phyloP scores from a whole-genome alignment of 495 filamentous ascomycete genomes.

The Talaromyces thailandensis region DNA sequence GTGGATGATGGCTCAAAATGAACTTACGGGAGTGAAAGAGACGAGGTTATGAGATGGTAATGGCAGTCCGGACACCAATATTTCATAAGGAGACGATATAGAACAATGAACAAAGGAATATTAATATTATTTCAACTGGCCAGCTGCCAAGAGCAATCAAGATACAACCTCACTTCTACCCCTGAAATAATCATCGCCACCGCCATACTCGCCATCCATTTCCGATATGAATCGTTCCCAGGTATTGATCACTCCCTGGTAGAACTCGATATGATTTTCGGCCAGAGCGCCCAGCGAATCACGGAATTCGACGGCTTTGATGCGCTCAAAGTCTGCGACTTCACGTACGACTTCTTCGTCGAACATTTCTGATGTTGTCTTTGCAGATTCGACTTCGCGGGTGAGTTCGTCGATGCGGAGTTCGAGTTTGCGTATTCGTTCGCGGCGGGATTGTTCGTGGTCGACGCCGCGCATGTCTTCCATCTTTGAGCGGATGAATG shows the following conservation, averaged over 20 bases:
- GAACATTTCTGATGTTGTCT: slow-evolving; percentile 74
- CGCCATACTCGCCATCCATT: slow-evolving; percentile 62
- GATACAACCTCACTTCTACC: slow-evolving; percentile 2
- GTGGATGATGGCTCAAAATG: not conserved
- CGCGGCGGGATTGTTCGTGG: slow-evolving; percentile 81
- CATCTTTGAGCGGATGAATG: slow-evolving; percentile 91
- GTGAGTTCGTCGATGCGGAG: slow-evolving; percentile 85
- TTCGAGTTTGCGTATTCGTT: slow-evolving; percentile 82
- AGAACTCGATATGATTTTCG: slow-evolving; percentile 81
- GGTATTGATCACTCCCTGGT: slow-evolving; percentile 63
- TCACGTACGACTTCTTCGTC: slow-evolving; percentile 92
- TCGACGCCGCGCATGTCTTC: slow-evolving; percentile 96
- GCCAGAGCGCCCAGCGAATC: slow-evolving; percentile 75
- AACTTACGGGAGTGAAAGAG: not conserved
- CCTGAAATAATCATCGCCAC: slow-evolving; percentile 2
- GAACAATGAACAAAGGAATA: not conserved
- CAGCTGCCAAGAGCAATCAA: not conserved
- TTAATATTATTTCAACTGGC: not conserved
- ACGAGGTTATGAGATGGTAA: not conserved
- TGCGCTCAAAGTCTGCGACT: slow-evolving; percentile 87
- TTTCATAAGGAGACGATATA: not conserved
- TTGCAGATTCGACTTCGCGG: slow-evolving; percentile 76
- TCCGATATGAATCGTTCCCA: slow-evolving; percentile 88
- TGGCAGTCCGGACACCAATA: not conserved
- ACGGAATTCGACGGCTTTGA: slow-evolving; percentile 89